Evolutionary conservation across 495 filamentous ascomycete species (phyloP), one percentile per base, ranked within the genome.

Genomic region (Neurospora sp.): DNA sequence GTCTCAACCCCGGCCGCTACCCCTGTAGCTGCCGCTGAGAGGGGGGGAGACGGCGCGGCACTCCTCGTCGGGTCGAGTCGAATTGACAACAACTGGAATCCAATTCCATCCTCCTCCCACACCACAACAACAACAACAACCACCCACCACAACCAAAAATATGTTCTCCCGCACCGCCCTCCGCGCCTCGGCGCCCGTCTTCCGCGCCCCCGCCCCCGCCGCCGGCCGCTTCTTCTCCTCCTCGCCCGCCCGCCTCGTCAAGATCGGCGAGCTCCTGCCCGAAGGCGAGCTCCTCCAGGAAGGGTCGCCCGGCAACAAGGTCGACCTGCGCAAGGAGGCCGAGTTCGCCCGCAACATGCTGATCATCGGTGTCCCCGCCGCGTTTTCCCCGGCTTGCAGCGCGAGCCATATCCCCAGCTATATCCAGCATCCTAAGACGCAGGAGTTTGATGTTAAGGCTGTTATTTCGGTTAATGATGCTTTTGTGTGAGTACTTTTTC

Each of bases 401-500:
- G 84, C 88, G 74, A 89, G 85, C 70, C 94, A 97, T 78, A 85
- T 96, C 69, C 93, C 93, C 5, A 90, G 93, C 39, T 98, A 93
- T 79, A 90, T 96, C 81, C 89, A 89, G 76, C 90, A 91, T 78
- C 87, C 89, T 46, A 88, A 89, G 81, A 84, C 92, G 66, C 91
- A 90, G 84, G 86, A 89, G 70, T 93, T 91, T 14, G 93, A 95
- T 70, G 79, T 89, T 69, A 91, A 95, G 48, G 96, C 95, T 75
- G 93, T 98, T 37, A 90, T 99, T 70, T 87, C 90, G 35, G 94
- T 98, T 80, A 99, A 99, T 83, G 96, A 99, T 81, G 89, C 94
- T 38, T 98, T 98, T 82, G 96, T 98, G 90, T 96, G 88, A 84
- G 92, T 83, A 20, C 20, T 72, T 37, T 14, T 1, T 69, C 35